Evolutionary conservation across 345 rosid genomes (phyloP), one percentile per base, ranked within the genome.

Genomic region (Rhizophora apiculata): DNA sequence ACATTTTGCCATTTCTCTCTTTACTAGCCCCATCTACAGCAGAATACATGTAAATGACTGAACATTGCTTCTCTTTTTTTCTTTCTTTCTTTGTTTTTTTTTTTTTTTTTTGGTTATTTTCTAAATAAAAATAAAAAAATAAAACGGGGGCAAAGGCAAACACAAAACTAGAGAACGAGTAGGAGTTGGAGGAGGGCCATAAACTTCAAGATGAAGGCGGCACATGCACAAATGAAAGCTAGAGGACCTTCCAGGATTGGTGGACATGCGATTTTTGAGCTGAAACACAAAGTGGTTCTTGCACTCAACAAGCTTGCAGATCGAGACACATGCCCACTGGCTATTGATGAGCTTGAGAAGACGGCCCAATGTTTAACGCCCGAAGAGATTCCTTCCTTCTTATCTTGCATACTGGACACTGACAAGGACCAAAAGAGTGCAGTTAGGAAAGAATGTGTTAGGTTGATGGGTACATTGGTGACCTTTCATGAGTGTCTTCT

Each of bases 281-380:
- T 89, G 1, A 89, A 89, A 71, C 89, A 85, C 68, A 94, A 78
- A 77, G 91, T 87, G 70, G 86, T 85, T 56, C 72, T 74, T 49
- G 95, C 97, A 3, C 83, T 94, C 3, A 89, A 85, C 87, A 94
- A 94, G 86, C 76, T 94, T 16, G 89, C 93, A 0, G 98, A 94
- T 79, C 78, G 98, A 68, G 98, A 94, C 72, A 94, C 97, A 2
- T 85, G 89, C 66, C 89, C 86, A 68, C 74, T 93, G 56, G 98
- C 89, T 54, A 90, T 78, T 7, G 91, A 87, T 15, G 98, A 94
- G 78, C 96, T 94, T 60, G 88, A 89, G 69, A 88, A 78, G 72
- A 85, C 80, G 4, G 95, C 91, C 0, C 86, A 87, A 74, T 57
- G 79, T 71, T 71, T 94, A 9, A 64, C 77, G 29, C 84, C 95